Base-by-base conservation (phyloP, 2,329 filamentous ascomycete genomes). In the Diaporthe australafricana region DNA sequence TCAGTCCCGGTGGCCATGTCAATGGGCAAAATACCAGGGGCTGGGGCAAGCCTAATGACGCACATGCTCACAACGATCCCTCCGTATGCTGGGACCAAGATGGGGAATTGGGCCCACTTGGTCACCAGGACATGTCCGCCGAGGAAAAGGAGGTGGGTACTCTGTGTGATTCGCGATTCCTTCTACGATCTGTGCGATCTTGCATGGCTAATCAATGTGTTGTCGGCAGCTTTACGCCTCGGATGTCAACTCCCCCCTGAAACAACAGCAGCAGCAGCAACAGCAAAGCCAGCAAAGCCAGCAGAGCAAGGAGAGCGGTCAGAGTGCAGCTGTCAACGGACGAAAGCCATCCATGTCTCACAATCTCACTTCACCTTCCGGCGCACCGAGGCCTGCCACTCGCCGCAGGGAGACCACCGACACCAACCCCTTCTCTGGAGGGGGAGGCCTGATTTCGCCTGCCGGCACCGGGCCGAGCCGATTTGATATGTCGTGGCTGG, bases 181-280 rank as follows among this genome's bases (percentile, higher is more conserved):
- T 72, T 57, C 45, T n/a, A 32, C 20, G 71, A 20, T 47, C 72
- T 56, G 66, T 52, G 30, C 55, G 70, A 65, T 75, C 77, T 76
- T 75, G 73, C 75, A 25, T 50, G 14, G 75, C 70, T 76, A 78
- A 65, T 81, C 60, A 48, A 47, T 27, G 3, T n/a, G 27, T 30
- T 30, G n/a, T 40, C 47, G 20, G 25, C 25, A 98, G 93, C 85
- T 93, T 74, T 98, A 98, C 82, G 84, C 90, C 65, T 90, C 89
- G 65, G 96, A 97, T 75, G 95, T 99, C 79, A 99, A 98, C 81
- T 98, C 96, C 45, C 93, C 95, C 42, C 86, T 98, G 76, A 98
- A 98, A 83, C 93, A 94, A 11, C 93, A 94, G n/a, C 89, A 90
- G 42, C 45, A 63, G 6, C 60, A 63, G 57, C 57, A 63, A 4